Percentiles rank a stretch among this genome's conserved stretches.
Conservation (phyloP, 352 stramenopile genomes). For the Aphanomyces cochlioides region DNA sequence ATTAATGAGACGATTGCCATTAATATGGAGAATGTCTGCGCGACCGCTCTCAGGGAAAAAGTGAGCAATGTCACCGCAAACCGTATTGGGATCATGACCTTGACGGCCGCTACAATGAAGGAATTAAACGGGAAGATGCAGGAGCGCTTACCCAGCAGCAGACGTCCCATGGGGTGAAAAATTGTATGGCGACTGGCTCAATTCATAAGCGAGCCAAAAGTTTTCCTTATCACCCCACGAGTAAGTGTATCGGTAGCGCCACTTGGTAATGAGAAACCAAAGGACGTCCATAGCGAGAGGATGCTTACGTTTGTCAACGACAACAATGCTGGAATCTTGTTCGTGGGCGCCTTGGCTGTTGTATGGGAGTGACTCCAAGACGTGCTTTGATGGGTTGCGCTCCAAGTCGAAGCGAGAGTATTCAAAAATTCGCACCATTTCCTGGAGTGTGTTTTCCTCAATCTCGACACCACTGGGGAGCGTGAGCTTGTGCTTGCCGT, state of each 20-base stretch:
- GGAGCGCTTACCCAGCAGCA: constrained; percentile 11
- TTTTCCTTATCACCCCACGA: constrained; percentile 54
- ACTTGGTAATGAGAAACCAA: constrained; percentile 42
- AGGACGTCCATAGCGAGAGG: constrained; percentile 46
- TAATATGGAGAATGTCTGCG: constrained; percentile 38
- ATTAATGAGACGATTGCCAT: constrained; percentile 49
- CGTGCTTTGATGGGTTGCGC: constrained; percentile 39
- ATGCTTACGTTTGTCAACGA: constrained; percentile 42
- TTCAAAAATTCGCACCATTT: constrained; percentile 44
- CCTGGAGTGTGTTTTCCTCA: constrained; percentile 34
- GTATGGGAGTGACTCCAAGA: constrained; percentile 44
- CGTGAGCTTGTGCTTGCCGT: constrained; percentile 33
- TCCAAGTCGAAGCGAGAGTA: constrained; percentile 43
- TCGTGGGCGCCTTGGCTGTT: constrained; percentile 43
- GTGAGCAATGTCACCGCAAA: constrained; percentile 49
- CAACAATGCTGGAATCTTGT: constrained; percentile 58
- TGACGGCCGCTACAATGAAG: background rate
- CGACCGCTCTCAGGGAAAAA: constrained; percentile 39
- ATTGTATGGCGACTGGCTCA: constrained; percentile 50
- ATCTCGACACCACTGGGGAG: constrained; percentile 29
- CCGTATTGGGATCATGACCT: constrained; percentile 35
- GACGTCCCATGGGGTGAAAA: constrained; percentile 39
- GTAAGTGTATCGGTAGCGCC: constrained; percentile 43
- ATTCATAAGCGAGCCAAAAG: constrained; percentile 53
- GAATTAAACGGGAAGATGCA: background rate